Base-by-base conservation (phyloP, 2,329 filamentous ascomycete species). In the Sporothrix euskadiensis region DNA sequence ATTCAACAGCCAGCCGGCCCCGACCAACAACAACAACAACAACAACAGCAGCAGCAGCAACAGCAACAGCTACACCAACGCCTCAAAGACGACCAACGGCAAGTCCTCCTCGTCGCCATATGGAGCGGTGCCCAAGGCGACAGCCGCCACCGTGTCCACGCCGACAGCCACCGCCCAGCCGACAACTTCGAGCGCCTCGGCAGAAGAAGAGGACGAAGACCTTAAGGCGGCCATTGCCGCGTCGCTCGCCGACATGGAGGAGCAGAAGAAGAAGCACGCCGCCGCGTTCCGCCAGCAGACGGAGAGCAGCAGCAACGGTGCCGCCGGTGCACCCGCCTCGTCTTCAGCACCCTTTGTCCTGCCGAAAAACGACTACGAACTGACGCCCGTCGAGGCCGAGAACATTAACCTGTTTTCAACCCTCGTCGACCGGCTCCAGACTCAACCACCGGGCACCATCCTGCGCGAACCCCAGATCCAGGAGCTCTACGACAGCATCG, bases 361-460 rank as follows among this genome's bases (percentile, higher is more conserved):
- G 59, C 92, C 93, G 0, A 97, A 95, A 83, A 97, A 94, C 78
- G 94, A 98, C 78, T 97, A 98, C 80, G 96, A 99, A 82, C 87
- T 99, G 71, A 97, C 93, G 0, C 91, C 93, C 0, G 92, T 97
- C 0, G 96, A 99, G 82, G 94, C 94, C 0, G 96, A 99, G 81
- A 98, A 98, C 78, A 99, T 99, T 81, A 97, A 97, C 79, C 85
- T 99, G 0, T 98, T 99, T 80, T 88, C 96, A 0, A 98, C 96
- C 0, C 84, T 99, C 52, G 96, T 99, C 12, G 96, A 99, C 80
- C 90, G 97, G 47, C 84, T 99, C 56, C 95, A 98, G 81, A 96
- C 97, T 74, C 96, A 99, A 79, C 93, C 96, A 0, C 94, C 94
- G 0, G 96, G 96, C 0, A 98, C 96, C 0, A 98, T 99, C 71